A percentile compares a stretch with the other conserved stretches of the same genome.
Evolutionary conservation across 441 rosid genomes (phyloP).

Genomic region (Populus hybrid): DNA sequence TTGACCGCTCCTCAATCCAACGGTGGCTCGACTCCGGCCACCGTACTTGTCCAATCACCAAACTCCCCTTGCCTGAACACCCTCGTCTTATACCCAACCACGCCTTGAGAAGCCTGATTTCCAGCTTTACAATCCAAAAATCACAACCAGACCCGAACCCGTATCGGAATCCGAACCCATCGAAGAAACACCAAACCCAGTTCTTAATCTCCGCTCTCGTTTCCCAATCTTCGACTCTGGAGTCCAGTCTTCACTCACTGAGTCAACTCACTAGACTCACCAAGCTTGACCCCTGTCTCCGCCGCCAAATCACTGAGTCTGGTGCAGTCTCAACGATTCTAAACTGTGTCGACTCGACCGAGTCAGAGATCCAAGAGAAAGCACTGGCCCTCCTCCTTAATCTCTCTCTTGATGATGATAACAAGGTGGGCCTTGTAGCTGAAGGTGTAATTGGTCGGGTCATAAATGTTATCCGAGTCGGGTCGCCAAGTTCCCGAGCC

Average conservation of each 20-base stretch:
- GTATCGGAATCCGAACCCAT: constrained; percentile 10
- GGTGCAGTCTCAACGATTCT: constrained; percentile 75
- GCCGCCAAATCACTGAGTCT: constrained; percentile 67
- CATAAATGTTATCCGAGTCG: constrained; percentile 47
- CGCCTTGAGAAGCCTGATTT: constrained; percentile 78
- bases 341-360: constrained; percentile 46
- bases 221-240: constrained; percentile 43
- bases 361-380: constrained; percentile 49
- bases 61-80: constrained; percentile 63
- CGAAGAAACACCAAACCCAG: constrained; percentile 26
- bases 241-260: constrained; percentile 55
- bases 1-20: constrained; percentile 88
- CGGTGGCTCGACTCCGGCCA: constrained; percentile 90
- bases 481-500: constrained; percentile 63
- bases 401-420: constrained; percentile 84
- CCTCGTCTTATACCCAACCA: constrained; percentile 86
- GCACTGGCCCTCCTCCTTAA: constrained; percentile 76
- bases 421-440: constrained; percentile 89
- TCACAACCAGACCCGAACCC: constrained; percentile 13
- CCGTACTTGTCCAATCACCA: constrained; percentile 85
- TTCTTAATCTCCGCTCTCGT: constrained; percentile 50
- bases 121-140: constrained; percentile 47
- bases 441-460: constrained; percentile 75
- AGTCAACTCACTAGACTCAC: constrained; percentile 51
- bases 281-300: constrained; percentile 57